Percentiles rank a stretch among this genome's conserved stretches.
Conservation (phyloP, 192 early-diverging fungal species). For the Backusella mclennaniae region DNA sequence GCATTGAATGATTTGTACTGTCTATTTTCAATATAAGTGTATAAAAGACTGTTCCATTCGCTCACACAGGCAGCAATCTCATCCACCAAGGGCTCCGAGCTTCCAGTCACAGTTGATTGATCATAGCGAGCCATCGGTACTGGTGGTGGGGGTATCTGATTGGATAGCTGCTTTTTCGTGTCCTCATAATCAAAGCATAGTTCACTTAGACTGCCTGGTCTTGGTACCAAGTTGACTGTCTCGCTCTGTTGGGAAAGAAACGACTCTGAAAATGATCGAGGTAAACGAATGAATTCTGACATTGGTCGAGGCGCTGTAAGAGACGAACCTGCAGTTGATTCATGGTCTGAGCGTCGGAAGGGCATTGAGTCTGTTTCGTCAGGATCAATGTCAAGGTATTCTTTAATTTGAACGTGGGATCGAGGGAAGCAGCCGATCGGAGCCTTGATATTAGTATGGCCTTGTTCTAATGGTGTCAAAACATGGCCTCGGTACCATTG, state of each 20-base stretch:
- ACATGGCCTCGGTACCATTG: conserved; percentile 67
- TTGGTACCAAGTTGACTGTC: neutral
- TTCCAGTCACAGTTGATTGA: conserved; percentile 52
- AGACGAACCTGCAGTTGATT: neutral
- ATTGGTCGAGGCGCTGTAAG: neutral
- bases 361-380: conserved; percentile 3
- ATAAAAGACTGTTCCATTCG: conserved; percentile 58
- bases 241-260: neutral
- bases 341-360: neutral
- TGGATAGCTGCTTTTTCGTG: neutral
- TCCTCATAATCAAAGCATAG: neutral
- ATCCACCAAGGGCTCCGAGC: conserved; percentile 60
- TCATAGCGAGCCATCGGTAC: conserved; percentile 42
- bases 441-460: conserved; percentile 36
- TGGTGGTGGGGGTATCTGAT: conserved; percentile 29
- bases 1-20: conserved; percentile 52
- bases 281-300: conserved; percentile 4
- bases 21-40: conserved; percentile 49
- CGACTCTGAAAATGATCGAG: conserved; percentile 15
- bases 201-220: conserved; percentile 20
- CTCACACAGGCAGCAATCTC: conserved; percentile 63
- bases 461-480: conserved; percentile 41
- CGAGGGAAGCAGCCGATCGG: conserved; percentile 53
- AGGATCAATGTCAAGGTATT: conserved; percentile 36
- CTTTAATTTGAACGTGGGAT: conserved; percentile 53